Evolutionary conservation across 768 basidiomycete species (phyloP), one percentile per base, ranked within the genome.

Genomic region (Fistulinella prunicolor): DNA sequence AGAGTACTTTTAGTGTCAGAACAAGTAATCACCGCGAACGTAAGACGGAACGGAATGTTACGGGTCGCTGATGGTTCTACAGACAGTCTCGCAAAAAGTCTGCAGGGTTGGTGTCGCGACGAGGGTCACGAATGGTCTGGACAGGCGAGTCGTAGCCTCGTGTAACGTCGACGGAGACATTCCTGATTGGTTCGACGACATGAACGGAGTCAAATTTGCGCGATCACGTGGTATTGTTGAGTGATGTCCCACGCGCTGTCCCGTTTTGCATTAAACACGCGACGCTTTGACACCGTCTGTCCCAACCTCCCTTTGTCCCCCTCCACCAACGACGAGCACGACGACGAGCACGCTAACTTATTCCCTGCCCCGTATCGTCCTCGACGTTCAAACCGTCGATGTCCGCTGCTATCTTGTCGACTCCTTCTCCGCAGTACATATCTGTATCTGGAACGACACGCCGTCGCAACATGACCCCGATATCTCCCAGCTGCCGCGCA

Each of bases 181-280:
- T 14, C 26, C 6, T 28, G 26, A 10, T 28, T 28, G 26, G 26
- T 6, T 10, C 6, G 6, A 10, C 6, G 6, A 44, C 44, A 9
- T 34, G 32, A 51, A 61, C 58, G 61, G 64, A 58, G 40, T 41
- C 56, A 65, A 51, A 48, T 51, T 21, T 4, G 38, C 49, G 13
- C 63, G 65, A 24, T 69, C 66, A 67, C 65, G 63, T 67, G 66
- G 58, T 40, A 0, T 59, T 69, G 66, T 67, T 67, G 67, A 67
- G 62, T 46, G 36, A 41, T 22, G 56, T 67, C 67, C 59, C 65
- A 67, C 65, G 67, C 55, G 55, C 47, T 35, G 34, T 24, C 35
- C 38, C 17, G 26, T 47, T 52, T 56, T 46, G 53, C 60, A 55
- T 65, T 67, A 60, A 69, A 65, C 63, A 61, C 56, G 53, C 63